Percentiles rank a stretch among this genome's conserved stretches.
These are phyloP conservation scores for Yarrowia osloensis DNA, from an alignment of 805 yeast genomes.

Conservation along the genomic window DNA sequence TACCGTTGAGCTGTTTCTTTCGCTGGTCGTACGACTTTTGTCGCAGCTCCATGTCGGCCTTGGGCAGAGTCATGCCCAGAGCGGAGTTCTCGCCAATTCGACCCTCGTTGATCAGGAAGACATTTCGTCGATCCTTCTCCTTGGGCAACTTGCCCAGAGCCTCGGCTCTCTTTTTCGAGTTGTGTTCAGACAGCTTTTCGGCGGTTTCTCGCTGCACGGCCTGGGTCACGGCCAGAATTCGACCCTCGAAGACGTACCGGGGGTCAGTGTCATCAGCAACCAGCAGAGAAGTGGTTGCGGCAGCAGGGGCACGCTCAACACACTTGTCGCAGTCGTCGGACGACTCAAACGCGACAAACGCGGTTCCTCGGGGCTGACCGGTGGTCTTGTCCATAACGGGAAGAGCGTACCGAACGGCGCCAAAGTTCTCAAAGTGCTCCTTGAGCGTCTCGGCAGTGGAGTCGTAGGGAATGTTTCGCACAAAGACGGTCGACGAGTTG, in stretches of 20 bases:
- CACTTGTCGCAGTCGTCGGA: slow-evolving; percentile 68
- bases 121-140: slow-evolving; percentile 79
- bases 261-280: slow-evolving; percentile 92
- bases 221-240: slow-evolving; percentile 78
- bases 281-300: slow-evolving; percentile 60
- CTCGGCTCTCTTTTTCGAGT: slow-evolving; percentile 71
- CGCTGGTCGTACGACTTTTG: slow-evolving; percentile 84
- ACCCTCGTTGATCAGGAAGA: slow-evolving; percentile 90
- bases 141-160: slow-evolving; percentile 76
- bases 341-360: slow-evolving; percentile 81
- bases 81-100: slow-evolving; percentile 79
- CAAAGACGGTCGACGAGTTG: slow-evolving; percentile 61
- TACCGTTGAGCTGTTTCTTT: slow-evolving; percentile 85
- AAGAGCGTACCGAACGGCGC: slow-evolving; percentile 86
- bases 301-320: slow-evolving; percentile 74
- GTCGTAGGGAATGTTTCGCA: slow-evolving; percentile 92
- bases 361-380: slow-evolving; percentile 90
- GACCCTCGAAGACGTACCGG: slow-evolving; percentile 83
- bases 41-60: slow-evolving; percentile 79
- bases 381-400: slow-evolving; percentile 87
- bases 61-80: slow-evolving; percentile 66
- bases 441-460: slow-evolving; percentile 77
- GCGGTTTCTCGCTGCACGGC: slow-evolving; percentile 90
- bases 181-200: slow-evolving; percentile 65
- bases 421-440: slow-evolving; percentile 81